These are phyloP conservation scores for Neurospora crassa DNA, from an alignment of 2,329 filamentous ascomycete species.

Conservation along the genomic window DNA sequence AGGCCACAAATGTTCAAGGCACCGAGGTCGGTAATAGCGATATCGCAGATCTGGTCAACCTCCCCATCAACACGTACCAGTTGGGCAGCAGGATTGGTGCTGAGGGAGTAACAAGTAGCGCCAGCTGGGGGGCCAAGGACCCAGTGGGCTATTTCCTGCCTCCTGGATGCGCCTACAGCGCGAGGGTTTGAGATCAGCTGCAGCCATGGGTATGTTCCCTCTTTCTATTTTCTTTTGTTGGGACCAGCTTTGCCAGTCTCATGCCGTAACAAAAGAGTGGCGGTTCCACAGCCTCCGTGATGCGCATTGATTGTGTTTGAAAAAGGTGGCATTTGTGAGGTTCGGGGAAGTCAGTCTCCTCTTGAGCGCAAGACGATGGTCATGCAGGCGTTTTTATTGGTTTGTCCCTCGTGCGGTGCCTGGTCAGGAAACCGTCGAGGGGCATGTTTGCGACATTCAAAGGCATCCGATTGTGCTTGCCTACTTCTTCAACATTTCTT, in stretches of 20 bases:
- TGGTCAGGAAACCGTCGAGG: conserved; percentile 69
- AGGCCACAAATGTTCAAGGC: background rate
- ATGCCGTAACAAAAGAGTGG: background rate
- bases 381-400: conserved; percentile 94
- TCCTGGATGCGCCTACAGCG: background rate
- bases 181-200: background rate
- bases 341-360: conserved; percentile 59
- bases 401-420: conserved; percentile 70
- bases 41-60: background rate
- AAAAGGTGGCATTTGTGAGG: conserved; percentile 21
- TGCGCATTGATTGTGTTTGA: background rate
- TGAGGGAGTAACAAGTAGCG: background rate
- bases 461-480: conserved; percentile 70
- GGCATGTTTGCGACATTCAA: conserved; percentile 80
- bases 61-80: background rate
- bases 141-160: background rate
- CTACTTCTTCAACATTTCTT: conserved; percentile 19
- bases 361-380: conserved; percentile 82
- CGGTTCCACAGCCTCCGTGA: background rate
- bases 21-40: background rate
- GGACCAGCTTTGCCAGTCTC: background rate
- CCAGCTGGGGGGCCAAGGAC: background rate
- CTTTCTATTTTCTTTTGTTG: no score
- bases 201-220: background rate
- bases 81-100: background rate